These are phyloP conservation scores for Hirschfeldia incana DNA, from an alignment of 345 rosid species.

Conservation along the genomic window DNA sequence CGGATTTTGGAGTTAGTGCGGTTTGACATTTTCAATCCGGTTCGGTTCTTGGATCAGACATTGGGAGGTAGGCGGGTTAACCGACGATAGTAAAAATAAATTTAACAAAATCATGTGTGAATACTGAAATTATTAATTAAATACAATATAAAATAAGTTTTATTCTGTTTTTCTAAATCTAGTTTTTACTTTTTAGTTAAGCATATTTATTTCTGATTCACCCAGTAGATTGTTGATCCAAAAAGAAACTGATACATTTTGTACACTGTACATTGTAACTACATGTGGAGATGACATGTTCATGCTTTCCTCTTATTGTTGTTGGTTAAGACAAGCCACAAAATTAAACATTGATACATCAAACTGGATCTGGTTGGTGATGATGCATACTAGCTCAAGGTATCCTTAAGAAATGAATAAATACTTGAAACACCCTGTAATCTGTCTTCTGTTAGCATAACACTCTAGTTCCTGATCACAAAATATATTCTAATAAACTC, in stretches of 20 bases:
- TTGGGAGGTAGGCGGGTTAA: background rate
- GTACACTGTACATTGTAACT: too few relatives aligned
- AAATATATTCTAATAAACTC: background rate
- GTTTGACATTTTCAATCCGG: conserved; percentile 8
- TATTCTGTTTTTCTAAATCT: background rate
- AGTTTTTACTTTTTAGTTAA: too few relatives aligned
- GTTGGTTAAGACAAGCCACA: background rate
- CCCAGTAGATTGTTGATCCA: too few relatives aligned
- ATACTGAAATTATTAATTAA: too few relatives aligned
- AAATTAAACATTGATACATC: background rate
- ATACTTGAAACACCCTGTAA: too few relatives aligned
- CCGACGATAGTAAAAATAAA: too few relatives aligned
- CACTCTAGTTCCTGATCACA: conserved; percentile 3
- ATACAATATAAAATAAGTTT: too few relatives aligned
- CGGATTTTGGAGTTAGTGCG: background rate
- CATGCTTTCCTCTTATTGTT: background rate
- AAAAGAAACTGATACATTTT: too few relatives aligned
- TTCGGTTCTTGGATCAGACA: background rate
- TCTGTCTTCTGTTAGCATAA: background rate
- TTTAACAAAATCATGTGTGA: too few relatives aligned
- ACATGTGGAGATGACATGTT: too few relatives aligned
- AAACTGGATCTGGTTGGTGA: background rate
- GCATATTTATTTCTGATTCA: background rate
- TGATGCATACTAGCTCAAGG: background rate
- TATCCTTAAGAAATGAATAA: too few relatives aligned